Evolutionary conservation across 257 asterid species (phyloP).

Genomic region (Primulina eburnea): DNA sequence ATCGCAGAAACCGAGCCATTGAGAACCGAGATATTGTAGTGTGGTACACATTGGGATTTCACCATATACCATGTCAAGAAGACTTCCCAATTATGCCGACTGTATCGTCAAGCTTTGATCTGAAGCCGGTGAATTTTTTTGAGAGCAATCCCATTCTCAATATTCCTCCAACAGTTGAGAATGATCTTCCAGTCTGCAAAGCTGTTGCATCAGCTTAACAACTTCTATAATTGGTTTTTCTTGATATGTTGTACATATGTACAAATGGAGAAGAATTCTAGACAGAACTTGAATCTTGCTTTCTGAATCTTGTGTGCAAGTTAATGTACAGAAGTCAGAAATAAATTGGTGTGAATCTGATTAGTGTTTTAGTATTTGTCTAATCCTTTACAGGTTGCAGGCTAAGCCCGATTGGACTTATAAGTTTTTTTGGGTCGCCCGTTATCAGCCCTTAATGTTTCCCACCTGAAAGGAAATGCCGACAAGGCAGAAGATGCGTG

Average conservation of each 20-base stretch:
- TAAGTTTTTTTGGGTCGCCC: too few relatives aligned
- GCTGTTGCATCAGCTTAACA: conserved; percentile 34
- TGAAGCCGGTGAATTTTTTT: conserved; percentile 82
- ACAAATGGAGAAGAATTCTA: background rate
- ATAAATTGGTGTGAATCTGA: too few relatives aligned
- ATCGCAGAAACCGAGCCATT: conserved; percentile 53
- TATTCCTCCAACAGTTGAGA: conserved; percentile 44
- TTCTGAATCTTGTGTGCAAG: background rate
- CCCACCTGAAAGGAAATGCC: too few relatives aligned
- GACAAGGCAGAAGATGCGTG: too few relatives aligned
- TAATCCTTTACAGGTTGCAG: too few relatives aligned
- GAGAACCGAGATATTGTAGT: conserved; percentile 61
- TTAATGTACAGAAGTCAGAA: too few relatives aligned
- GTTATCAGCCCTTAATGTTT: too few relatives aligned
- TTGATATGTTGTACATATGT: background rate
- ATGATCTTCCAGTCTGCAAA: conserved; percentile 50
- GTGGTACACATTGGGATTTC: conserved; percentile 86
- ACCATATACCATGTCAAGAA: conserved; percentile 84
- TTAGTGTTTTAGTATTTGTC: too few relatives aligned
- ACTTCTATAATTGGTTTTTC: background rate
- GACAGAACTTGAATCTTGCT: background rate
- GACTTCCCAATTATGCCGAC: conserved; percentile 88
- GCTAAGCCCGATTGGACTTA: too few relatives aligned
- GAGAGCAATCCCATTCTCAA: conserved; percentile 70
- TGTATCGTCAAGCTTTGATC: conserved; percentile 66